Evolutionary conservation across 108 stramenopile genomes (phyloP).

Genomic region (Nannochloropsis salina): DNA sequence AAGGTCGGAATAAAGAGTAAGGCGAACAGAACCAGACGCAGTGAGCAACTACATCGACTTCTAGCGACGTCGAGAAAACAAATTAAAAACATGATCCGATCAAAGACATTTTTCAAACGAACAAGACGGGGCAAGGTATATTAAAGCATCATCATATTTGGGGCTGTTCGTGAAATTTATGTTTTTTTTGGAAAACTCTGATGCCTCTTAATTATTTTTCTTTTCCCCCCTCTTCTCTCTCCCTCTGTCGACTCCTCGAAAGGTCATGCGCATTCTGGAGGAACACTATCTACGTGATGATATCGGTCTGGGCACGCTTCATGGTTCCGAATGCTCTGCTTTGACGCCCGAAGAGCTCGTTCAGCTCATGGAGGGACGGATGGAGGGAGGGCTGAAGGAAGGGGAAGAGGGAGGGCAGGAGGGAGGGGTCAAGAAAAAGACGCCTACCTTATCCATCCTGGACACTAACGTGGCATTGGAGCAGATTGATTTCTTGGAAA

Average conservation of each 20-base stretch:
- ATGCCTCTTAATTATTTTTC: not conserved
- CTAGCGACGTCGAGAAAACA: not conserved
- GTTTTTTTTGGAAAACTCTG: too few species aligned
- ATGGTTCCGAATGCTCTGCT: not conserved
- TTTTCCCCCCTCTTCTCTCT: not conserved
- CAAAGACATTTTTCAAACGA: slow-evolving; percentile 35
- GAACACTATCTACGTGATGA: slow-evolving; percentile 58
- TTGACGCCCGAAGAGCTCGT: not conserved
- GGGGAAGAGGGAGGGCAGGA: too few species aligned
- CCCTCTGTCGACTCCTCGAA: not conserved
- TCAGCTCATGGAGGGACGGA: not conserved
- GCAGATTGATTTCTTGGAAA: slow-evolving; percentile 61
- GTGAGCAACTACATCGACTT: too few species aligned
- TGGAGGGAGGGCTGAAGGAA: too few species aligned
- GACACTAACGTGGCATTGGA: slow-evolving; percentile 62
- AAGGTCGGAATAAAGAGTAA: not conserved
- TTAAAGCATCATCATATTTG: not conserved
- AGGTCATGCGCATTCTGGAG: slow-evolving; percentile 39
- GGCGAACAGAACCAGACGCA: not conserved
- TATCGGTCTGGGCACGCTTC: slow-evolving; percentile 45
- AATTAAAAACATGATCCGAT: slow-evolving; percentile 30
- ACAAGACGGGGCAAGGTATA: slow-evolving; percentile 39
- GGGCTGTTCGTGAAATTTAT: not conserved
- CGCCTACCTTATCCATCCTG: slow-evolving; percentile 30
- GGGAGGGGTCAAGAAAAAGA: not conserved